These are phyloP conservation scores for Phytophthora megakarya DNA, from an alignment of 352 stramenopile genomes.

Conservation along the genomic window DNA sequence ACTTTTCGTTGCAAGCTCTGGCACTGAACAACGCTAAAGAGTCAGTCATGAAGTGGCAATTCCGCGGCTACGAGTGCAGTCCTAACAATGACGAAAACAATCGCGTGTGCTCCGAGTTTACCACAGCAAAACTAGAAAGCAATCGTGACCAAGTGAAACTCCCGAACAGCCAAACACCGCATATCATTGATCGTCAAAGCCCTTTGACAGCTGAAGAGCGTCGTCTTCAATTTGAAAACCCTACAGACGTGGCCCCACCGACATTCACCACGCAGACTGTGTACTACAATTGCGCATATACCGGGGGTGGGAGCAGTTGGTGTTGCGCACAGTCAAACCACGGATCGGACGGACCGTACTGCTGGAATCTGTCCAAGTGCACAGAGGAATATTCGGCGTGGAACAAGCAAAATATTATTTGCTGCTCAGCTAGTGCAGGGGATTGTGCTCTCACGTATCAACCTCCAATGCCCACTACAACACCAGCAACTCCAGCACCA, in stretches of 20 bases:
- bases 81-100: neutral
- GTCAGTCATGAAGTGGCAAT: conserved; percentile 31
- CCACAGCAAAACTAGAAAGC: conserved; percentile 34
- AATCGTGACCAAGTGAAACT: conserved; percentile 6
- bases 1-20: conserved; percentile 41
- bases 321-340: conserved; percentile 49
- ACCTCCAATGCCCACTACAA: conserved; percentile 34
- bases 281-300: conserved; percentile 54
- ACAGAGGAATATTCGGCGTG: conserved; percentile 38
- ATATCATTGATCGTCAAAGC: conserved; percentile 22
- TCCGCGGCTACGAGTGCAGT: conserved; percentile 52
- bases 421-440: conserved; percentile 37
- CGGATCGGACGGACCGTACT: conserved; percentile 28
- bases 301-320: conserved; percentile 33
- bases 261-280: conserved; percentile 32
- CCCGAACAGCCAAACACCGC: neutral
- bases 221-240: conserved; percentile 49
- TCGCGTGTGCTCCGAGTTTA: conserved; percentile 38
- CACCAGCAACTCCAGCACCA: conserved; percentile 17
- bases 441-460: conserved; percentile 50
- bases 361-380: conserved; percentile 49
- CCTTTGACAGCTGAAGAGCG: conserved; percentile 9
- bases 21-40: neutral
- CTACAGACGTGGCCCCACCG: conserved; percentile 21
- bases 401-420: conserved; percentile 61